A percentile compares a stretch with the other conserved stretches of the same genome.
These are phyloP conservation scores for Colletotrichum incanum DNA, from an alignment of 2,329 filamentous ascomycete species.

Conservation along the genomic window DNA sequence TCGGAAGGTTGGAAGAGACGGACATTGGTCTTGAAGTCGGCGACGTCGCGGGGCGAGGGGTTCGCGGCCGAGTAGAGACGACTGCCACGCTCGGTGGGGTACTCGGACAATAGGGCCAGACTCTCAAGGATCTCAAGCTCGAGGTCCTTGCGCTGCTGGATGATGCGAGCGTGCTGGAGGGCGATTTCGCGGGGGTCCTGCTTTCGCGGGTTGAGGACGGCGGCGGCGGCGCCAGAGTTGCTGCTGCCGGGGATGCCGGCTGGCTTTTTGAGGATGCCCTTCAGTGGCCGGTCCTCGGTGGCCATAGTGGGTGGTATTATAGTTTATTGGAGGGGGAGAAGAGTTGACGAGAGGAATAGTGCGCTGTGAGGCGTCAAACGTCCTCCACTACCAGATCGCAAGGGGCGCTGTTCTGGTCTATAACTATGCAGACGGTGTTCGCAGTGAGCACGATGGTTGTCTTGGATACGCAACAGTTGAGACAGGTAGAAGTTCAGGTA, in stretches of 20 bases:
- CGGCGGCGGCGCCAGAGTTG: constrained; percentile 6
- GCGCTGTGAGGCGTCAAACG: background rate
- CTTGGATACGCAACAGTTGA: background rate
- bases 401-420: background rate
- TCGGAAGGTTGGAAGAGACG: constrained; percentile 86
- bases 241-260: constrained; percentile 52
- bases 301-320: constrained; percentile 59
- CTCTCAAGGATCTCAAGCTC: constrained; percentile 81
- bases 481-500: background rate
- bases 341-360: background rate
- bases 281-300: constrained; percentile 57
- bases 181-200: constrained; percentile 75
- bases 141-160: constrained; percentile 86
- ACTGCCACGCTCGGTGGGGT: constrained; percentile 57
- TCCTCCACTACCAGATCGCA: background rate
- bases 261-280: constrained; percentile 74
- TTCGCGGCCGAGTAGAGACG: constrained; percentile 59
- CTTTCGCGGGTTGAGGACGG: constrained; percentile 49
- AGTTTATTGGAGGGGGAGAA: background rate
- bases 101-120: constrained; percentile 80
- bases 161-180: constrained; percentile 84
- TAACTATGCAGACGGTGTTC: background rate
- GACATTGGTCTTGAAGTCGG: constrained; percentile 77
- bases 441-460: background rate
- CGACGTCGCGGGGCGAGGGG: constrained; percentile 72